Evolutionary conservation across 495 filamentous ascomycete genomes (phyloP).

Genomic region (Penicillium argentinense): DNA sequence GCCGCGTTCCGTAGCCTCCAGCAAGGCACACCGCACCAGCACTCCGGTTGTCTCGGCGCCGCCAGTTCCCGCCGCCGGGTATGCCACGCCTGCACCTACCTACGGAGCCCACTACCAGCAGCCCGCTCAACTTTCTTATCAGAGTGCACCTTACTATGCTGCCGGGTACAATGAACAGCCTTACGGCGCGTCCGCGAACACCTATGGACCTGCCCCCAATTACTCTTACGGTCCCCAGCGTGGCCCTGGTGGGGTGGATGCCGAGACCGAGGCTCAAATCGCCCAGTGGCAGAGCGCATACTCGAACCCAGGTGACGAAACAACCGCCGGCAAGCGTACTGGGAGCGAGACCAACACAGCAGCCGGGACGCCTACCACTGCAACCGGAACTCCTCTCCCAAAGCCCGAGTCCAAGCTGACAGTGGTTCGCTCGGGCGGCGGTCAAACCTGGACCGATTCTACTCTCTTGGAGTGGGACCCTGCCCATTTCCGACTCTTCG

Average conservation of each 20-base stretch:
- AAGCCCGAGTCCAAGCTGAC: slow-evolving; percentile 59
- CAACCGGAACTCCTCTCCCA: slow-evolving; percentile 41
- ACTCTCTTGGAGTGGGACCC: slow-evolving; percentile 95
- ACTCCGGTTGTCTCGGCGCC: slow-evolving; percentile 45
- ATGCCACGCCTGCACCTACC: slow-evolving; percentile 33
- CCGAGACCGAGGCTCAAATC: slow-evolving; percentile 88
- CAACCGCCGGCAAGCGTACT: slow-evolving; percentile 35
- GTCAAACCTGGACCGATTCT: slow-evolving; percentile 84
- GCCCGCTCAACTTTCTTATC: slow-evolving; percentile 35
- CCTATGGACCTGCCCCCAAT: slow-evolving; percentile 69
- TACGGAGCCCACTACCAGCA: slow-evolving; percentile 41
- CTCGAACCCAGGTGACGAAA: slow-evolving; percentile 40
- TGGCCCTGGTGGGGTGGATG: slow-evolving; percentile 57
- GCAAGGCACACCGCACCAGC: slow-evolving; percentile 40
- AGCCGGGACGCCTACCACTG: slow-evolving; percentile 30
- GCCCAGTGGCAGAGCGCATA: slow-evolving; percentile 98
- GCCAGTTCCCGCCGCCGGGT: slow-evolving; percentile 40
- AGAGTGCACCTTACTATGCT: slow-evolving; percentile 51
- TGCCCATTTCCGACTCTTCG: slow-evolving; percentile 88
- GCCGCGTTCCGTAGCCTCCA: slow-evolving; percentile 62
- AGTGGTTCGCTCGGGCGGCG: slow-evolving; percentile 82
- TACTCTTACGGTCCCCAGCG: slow-evolving; percentile 35
- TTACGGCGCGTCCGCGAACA: slow-evolving; percentile 67
- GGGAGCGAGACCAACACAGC: slow-evolving; percentile 35
- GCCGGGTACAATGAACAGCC: slow-evolving; percentile 50